phyloP scores from a whole-genome alignment of 1,139 yeast genomes.

The Blastobotrys capitulatus region DNA sequence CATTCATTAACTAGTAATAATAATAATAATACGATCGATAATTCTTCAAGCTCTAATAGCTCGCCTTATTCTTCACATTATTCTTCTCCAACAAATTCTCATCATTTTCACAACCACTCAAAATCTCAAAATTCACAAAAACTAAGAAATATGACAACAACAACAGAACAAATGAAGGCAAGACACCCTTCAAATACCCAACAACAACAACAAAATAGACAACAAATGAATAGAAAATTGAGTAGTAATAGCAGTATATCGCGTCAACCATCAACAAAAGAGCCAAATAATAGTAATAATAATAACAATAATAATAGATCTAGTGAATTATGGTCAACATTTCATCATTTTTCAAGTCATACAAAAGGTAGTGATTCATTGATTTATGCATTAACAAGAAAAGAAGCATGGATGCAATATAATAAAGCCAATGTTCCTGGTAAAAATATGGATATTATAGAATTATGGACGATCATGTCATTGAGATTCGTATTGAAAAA shows the following conservation, averaged over 20 bases:
- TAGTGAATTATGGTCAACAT: slow-evolving; percentile 20
- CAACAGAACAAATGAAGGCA: neutral
- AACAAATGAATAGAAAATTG: neutral
- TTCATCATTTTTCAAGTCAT: slow-evolving; percentile 25
- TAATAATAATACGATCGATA: too few relatives aligned
- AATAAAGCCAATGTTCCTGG: slow-evolving; percentile 15
- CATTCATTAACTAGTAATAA: neutral
- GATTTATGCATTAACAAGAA: slow-evolving; percentile 30
- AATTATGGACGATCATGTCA: slow-evolving; percentile 34
- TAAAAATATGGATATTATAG: slow-evolving; percentile 23
- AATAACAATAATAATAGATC: neutral
- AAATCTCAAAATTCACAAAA: neutral
- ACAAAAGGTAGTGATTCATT: slow-evolving; percentile 29
- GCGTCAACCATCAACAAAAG: neutral
- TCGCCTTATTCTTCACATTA: slow-evolving; percentile 8
- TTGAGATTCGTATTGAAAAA: slow-evolving; percentile 27
- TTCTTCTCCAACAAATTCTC: slow-evolving; percentile 4
- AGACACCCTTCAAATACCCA: slow-evolving; percentile 2
- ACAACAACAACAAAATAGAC: neutral
- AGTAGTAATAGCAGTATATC: neutral
- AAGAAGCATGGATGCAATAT: slow-evolving; percentile 32
- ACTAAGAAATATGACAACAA: slow-evolving; percentile 1
- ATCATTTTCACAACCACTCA: neutral
- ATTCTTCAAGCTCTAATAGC: too few relatives aligned
- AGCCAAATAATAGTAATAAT: neutral